Base-by-base conservation (phyloP, 805 yeast species). In the Metschnikowia kofuensis region DNA sequence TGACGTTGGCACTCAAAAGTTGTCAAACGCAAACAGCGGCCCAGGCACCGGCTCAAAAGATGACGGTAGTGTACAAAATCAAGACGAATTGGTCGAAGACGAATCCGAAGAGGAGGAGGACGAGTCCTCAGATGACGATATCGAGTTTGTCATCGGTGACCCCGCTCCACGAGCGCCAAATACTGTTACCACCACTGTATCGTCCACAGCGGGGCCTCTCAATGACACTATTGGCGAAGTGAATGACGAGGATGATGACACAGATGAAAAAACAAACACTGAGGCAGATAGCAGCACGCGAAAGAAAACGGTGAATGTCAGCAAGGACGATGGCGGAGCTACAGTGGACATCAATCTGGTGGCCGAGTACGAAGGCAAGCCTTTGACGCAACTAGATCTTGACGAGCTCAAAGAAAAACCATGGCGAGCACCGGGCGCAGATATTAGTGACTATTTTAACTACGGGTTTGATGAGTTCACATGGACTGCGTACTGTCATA, bases 371-470 rank as follows among this genome's bases (percentile, higher is more conserved):
- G 86, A 90, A 44, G 97, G 96, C 2, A 77, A 81, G 57, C 96
- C 96, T 4, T 73, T 94, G 42, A 88, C 96, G 0, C 83, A 86
- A 56, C 76, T 92, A 11, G 85, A 87, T 51, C 76, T 92, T 10
- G 92, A 86, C 51, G 85, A 84, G 46, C 70, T 91, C 42, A 89
- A 88, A 55, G 96, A 90, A 56, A 95, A 95, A 70, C 99, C 99
- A 8, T 94, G 99, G 99, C 80, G 99, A 63, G 83, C 87, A 55
- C 97, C 98, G 1, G 99, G 98, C 35, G 96, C 96, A 4, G 97
- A 94, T 68, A 70, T 89, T 37, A 80, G 96, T 7, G 98, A 94
- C 66, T 95, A 90, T 67, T 94, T 94, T 76, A 94, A 94, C 69
- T 94, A 83, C 62, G 99, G 99, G 1, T 94, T 94, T 63, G 96